A percentile compares a stretch with the other conserved stretches of the same genome.
Evolutionary conservation across 2,329 filamentous ascomycete species (phyloP).

Genomic region (Myriosclerotinia curreyana): DNA sequence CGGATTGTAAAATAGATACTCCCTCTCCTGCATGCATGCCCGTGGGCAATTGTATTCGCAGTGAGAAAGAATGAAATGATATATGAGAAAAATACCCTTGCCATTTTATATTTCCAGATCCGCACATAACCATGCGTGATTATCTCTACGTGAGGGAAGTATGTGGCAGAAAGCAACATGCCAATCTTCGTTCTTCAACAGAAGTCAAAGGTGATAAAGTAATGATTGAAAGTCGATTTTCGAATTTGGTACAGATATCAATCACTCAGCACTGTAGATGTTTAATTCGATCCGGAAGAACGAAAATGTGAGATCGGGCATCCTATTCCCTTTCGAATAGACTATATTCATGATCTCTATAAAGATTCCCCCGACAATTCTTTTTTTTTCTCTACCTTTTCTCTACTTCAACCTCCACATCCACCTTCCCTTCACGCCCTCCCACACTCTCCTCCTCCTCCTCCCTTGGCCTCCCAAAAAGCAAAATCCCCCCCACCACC

Average conservation of each 20-base stretch:
- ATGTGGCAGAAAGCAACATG: too few relatives aligned
- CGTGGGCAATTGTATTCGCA: neutral
- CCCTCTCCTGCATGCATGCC: conserved; percentile 8
- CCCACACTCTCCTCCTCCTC: neutral
- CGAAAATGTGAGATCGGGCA: too few relatives aligned
- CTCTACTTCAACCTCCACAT: neutral
- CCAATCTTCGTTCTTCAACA: too few relatives aligned
- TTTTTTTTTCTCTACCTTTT: neutral
- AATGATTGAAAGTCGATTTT: too few relatives aligned
- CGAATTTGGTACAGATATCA: too few relatives aligned
- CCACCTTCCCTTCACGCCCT: neutral
- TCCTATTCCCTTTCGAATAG: too few relatives aligned
- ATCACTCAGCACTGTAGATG: too few relatives aligned
- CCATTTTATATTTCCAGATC: neutral
- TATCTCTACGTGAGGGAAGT: too few relatives aligned
- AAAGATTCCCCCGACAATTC: neutral
- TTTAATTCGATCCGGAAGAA: too few relatives aligned
- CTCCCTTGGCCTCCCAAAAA: conserved; percentile 44
- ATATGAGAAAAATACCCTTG: conserved; percentile 14
- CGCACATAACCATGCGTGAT: too few relatives aligned
- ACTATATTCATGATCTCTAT: neutral
- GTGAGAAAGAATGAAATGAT: conserved; percentile 18
- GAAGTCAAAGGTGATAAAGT: too few relatives aligned
- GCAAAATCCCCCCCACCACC: conserved; percentile 61
- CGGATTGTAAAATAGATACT: conserved; percentile 38